Percentiles rank a stretch among this genome's conserved stretches.
phyloP scores from a whole-genome alignment of 208 protist species.

The Wallacemonas sp. region DNA sequence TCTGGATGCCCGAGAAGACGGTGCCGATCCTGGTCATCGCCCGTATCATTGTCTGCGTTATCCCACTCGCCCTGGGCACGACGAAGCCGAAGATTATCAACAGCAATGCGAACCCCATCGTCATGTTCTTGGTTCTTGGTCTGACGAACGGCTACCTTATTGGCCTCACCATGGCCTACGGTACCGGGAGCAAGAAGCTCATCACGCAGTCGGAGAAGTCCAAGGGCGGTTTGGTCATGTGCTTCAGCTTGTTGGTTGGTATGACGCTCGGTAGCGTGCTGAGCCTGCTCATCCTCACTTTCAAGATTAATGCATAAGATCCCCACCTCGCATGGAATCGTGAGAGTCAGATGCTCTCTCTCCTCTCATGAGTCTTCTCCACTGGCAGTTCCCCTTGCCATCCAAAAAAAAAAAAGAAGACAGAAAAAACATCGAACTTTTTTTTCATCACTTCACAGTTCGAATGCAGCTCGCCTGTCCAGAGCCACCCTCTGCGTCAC shows the following conservation, averaged over 20 bases:
- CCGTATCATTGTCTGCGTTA: conserved; percentile 33
- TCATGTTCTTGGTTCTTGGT: conserved; percentile 39
- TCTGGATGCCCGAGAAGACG: conserved; percentile 26
- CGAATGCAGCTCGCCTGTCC: neutral
- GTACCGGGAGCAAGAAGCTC: conserved; percentile 33
- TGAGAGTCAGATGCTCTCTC: too few species aligned
- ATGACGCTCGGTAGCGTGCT: conserved; percentile 31
- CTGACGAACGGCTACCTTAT: conserved; percentile 43
- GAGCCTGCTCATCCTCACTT: conserved; percentile 35
- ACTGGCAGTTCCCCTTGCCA: too few species aligned
- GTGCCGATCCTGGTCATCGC: conserved; percentile 24
- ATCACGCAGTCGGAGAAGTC: conserved; percentile 28
- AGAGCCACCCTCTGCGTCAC: neutral
- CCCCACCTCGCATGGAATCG: too few species aligned
- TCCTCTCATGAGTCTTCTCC: too few species aligned
- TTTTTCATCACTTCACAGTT: conserved; percentile 8
- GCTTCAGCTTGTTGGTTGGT: conserved; percentile 33
- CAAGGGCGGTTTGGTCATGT: conserved; percentile 33
- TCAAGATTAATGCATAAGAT: conserved; percentile 17
- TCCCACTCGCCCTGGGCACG: conserved; percentile 38
- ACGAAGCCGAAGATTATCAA: conserved; percentile 36
- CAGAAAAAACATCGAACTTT: too few species aligned
- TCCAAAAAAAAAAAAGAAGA: too few species aligned
- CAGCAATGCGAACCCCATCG: conserved; percentile 41
- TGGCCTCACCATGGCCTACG: conserved; percentile 39